Evolutionary conservation across 1,284 basidiomycete species (phyloP), one percentile per base, ranked within the genome.

Genomic region (Waitea zeae): DNA sequence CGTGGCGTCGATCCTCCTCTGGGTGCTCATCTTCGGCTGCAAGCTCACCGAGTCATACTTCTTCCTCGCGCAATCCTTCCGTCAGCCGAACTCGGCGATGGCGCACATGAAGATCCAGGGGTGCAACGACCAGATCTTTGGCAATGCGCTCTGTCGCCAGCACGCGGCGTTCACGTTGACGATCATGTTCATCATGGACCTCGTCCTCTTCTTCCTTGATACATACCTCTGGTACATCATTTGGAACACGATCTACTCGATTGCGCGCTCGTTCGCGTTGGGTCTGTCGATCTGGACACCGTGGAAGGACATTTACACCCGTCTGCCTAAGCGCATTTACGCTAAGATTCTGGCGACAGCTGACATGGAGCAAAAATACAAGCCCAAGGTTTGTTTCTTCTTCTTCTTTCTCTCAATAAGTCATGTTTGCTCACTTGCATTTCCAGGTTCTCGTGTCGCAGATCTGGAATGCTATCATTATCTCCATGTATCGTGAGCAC

Each of bases 401-500:
- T 20, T 17, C 20, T 27, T 13, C 22, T 31, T 17, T 35, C 26
- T 18, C 18, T 27, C 15, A n/a, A n/a, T n/a, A n/a, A n/a, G 24
- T 26, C 24, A 7, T 9, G 7, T 9, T n/a, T 26, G 24, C 7
- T 9, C 24, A 26, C n/a, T 7, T 32, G 14, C 22, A 20, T 24
- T 37, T 28, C n/a, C 42, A 84, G 82, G 89, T 96, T 20, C 66
- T 96, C 22, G 90, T 96, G 22, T 93, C 88, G 15, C 90, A 96
- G 57, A 87, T 95, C 40, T 95, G 90, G 90, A 96, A 96, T 52
- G 89, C 90, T 26, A 77, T 96, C 57, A 93, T 96, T 58, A 95
- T 96, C 44, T 95, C 89, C n/a, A 96, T 96, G 90, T 96, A 95
- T 56, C 79, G 90, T 48, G 90, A 95, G 54, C 90, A 95, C 53